A percentile compares a stretch with the other conserved stretches of the same genome.
phyloP scores from a whole-genome alignment of 2,329 filamentous ascomycete species.

The Pyricularia grisea region DNA sequence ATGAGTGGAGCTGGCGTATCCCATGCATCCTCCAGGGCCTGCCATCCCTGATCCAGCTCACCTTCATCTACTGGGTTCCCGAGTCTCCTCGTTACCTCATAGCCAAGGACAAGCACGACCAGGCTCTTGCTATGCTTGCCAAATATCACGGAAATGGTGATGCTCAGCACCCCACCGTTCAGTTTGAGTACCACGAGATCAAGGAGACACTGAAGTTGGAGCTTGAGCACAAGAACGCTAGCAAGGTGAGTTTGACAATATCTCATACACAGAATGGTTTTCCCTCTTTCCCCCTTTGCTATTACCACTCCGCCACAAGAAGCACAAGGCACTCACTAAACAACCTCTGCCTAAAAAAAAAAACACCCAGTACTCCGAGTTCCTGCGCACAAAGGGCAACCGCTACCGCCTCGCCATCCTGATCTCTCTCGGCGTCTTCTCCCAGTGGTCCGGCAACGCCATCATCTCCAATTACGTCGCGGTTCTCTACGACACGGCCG shows the following conservation, averaged over 20 bases:
- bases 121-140: constrained; percentile 43
- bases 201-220: constrained; percentile 34
- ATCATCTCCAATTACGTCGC: constrained; percentile 50
- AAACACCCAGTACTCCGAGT: constrained; percentile 30
- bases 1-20: constrained; percentile 11
- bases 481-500: constrained; percentile 42
- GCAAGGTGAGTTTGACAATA: constrained; percentile 27
- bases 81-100: constrained; percentile 37
- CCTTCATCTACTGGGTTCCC: constrained; percentile 23
- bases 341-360: background rate
- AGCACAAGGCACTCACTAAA: background rate
- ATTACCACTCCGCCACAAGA: background rate
- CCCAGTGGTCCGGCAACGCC: constrained; percentile 51
- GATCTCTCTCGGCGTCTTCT: constrained; percentile 43
- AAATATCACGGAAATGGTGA: constrained; percentile 49
- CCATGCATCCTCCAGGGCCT: constrained; percentile 11
- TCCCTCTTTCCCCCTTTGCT: background rate
- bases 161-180: constrained; percentile 39
- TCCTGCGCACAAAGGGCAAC: constrained; percentile 26
- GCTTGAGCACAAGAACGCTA: constrained; percentile 26
- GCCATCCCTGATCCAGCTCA: constrained; percentile 11
- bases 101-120: constrained; percentile 28
- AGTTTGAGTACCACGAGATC: constrained; percentile 51
- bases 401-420: constrained; percentile 12
- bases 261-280: no score